phyloP scores from a whole-genome alignment of 2,329 filamentous ascomycete species.

The Xylariomycetidae sp. region DNA sequence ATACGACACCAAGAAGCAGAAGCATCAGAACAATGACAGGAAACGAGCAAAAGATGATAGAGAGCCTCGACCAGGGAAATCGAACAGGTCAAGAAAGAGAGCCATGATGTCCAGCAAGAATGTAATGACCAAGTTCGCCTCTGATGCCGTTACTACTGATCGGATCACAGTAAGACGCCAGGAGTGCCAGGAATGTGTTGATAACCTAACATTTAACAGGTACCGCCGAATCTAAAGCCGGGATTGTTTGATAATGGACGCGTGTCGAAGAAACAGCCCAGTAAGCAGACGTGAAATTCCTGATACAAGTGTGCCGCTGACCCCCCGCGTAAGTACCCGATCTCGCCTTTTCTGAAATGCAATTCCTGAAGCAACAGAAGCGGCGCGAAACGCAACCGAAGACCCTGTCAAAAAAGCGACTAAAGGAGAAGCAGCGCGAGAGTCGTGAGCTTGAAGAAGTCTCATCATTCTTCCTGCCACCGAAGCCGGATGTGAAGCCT shows the following conservation, averaged over 20 bases:
- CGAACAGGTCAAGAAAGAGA: conserved; percentile 21
- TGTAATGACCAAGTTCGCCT: conserved; percentile 50
- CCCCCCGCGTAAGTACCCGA: conserved; percentile 37
- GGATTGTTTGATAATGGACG: conserved; percentile 41
- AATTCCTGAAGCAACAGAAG: conserved; percentile 31
- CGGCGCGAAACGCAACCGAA: conserved; percentile 14
- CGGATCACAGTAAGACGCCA: conserved; percentile 43
- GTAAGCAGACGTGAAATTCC: conserved; percentile 25
- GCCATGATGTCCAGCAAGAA: conserved; percentile 33
- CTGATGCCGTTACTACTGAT: conserved; percentile 44
- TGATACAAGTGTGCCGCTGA: conserved; percentile 2
- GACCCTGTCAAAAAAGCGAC: conserved; percentile 14
- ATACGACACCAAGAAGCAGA: conserved; percentile 40
- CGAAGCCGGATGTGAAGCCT: conserved; percentile 4
- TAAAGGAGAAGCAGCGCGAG: conserved; percentile 21
- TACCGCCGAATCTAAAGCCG: conserved; percentile 26
- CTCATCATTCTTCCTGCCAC: conserved; percentile 29
- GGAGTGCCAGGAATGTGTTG: background rate
- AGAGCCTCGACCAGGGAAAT: conserved; percentile 8
- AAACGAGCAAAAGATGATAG: conserved; percentile 10
- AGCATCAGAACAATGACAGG: conserved; percentile 17
- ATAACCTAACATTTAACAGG: conserved; percentile 17
- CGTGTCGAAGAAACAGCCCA: conserved; percentile 26
- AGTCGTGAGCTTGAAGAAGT: conserved; percentile 30
- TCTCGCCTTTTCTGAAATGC: conserved; percentile 46